Percentiles rank a stretch among this genome's conserved stretches.
Evolutionary conservation across 768 basidiomycete genomes (phyloP).

Genomic region (Lactifluus piperatus): DNA sequence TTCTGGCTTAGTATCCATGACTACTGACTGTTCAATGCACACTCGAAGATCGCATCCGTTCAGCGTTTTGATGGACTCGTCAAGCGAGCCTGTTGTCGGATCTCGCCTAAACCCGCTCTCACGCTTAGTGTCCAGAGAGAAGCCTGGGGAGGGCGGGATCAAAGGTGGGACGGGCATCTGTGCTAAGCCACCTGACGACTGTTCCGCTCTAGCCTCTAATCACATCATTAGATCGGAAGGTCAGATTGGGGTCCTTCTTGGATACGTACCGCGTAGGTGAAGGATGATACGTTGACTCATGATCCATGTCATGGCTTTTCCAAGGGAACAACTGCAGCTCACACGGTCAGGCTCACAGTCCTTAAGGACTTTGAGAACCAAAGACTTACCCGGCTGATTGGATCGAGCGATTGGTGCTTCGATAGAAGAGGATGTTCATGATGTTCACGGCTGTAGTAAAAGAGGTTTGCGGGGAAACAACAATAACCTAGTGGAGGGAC

Average conservation of each 20-base stretch:
- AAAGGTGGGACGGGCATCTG: neutral
- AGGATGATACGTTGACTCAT: constrained; percentile 31
- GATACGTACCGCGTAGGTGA: constrained; percentile 27
- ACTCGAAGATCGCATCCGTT: constrained; percentile 18
- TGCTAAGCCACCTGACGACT: neutral
- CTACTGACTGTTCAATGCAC: constrained; percentile 5
- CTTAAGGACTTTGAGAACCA: neutral
- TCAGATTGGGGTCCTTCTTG: neutral
- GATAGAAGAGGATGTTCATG: constrained; percentile 25
- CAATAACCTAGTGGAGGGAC: neutral
- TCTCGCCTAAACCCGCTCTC: neutral
- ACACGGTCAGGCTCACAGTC: neutral
- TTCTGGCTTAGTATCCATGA: neutral
- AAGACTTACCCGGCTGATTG: constrained; percentile 21
- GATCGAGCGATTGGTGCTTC: constrained; percentile 10
- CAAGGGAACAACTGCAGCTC: constrained; percentile 26
- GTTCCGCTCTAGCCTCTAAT: constrained; percentile 22
- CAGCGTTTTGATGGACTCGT: neutral
- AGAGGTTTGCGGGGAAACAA: neutral
- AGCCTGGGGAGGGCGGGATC: neutral
- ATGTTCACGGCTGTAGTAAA: constrained; percentile 22
- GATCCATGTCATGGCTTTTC: constrained; percentile 30
- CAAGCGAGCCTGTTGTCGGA: neutral
- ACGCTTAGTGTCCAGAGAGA: no score
- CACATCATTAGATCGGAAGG: neutral